These are phyloP conservation scores for Tylopilus felleus DNA, from an alignment of 768 basidiomycete genomes.

Conservation along the genomic window DNA sequence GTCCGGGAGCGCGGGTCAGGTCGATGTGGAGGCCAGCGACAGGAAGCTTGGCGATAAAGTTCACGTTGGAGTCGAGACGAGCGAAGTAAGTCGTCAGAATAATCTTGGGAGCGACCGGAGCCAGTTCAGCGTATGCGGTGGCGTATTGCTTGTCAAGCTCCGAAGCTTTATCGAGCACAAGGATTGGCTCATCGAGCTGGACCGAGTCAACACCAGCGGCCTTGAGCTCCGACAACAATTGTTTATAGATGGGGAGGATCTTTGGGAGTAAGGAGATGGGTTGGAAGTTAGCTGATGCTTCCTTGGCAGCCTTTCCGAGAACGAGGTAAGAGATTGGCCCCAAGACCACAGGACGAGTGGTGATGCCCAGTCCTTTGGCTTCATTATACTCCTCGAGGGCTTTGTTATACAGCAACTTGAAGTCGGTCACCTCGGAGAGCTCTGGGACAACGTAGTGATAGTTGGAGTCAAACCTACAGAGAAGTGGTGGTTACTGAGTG, in stretches of 20 bases:
- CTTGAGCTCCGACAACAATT: slow-evolving; percentile 88
- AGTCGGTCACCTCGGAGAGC: slow-evolving; percentile 83
- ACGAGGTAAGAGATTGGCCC: slow-evolving; percentile 95
- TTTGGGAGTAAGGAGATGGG: slow-evolving; percentile 88
- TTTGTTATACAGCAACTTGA: slow-evolving; percentile 97
- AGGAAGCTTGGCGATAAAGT: slow-evolving; percentile 87
- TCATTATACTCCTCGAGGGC: slow-evolving; percentile 91
- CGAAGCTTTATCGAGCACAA: slow-evolving; percentile 85
- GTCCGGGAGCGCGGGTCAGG: slow-evolving; percentile 87
- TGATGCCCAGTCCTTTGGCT: slow-evolving; percentile 84
- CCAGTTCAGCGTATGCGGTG: slow-evolving; percentile 76
- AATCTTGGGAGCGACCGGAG: slow-evolving; percentile 84
- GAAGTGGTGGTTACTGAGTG: slow-evolving; percentile 1
- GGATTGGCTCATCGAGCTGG: slow-evolving; percentile 95
- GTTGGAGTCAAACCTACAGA: slow-evolving; percentile 90
- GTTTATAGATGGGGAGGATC: slow-evolving; percentile 87
- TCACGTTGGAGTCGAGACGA: slow-evolving; percentile 89
- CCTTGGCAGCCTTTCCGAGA: slow-evolving; percentile 88
- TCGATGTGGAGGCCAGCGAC: slow-evolving; percentile 95
- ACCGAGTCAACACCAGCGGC: slow-evolving; percentile 91
- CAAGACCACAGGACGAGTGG: slow-evolving; percentile 92
- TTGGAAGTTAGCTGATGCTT: slow-evolving; percentile 78
- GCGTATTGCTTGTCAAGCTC: slow-evolving; percentile 76
- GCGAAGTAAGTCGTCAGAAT: slow-evolving; percentile 95
- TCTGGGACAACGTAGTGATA: slow-evolving; percentile 99